A percentile compares a stretch with the other conserved stretches of the same genome.
Evolutionary conservation across 352 stramenopile species (phyloP).

Genomic region (Aphanomyces invadans): DNA sequence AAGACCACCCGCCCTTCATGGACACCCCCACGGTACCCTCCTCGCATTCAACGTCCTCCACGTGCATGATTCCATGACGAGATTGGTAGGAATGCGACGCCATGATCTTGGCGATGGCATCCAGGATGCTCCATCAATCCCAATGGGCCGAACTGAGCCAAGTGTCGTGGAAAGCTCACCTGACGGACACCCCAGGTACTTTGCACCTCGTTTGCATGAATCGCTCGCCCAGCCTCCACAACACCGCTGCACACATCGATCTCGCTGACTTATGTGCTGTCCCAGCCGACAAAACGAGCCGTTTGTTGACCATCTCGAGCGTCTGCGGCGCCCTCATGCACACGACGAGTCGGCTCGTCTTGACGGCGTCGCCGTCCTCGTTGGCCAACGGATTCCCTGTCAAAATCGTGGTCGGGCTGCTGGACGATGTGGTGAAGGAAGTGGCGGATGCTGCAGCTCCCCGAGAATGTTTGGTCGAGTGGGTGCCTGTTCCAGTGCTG

Average conservation of each 20-base stretch:
- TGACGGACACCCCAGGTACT: background rate
- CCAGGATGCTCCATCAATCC: background rate
- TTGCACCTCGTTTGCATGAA: background rate
- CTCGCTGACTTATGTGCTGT: no score
- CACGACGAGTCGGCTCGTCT: background rate
- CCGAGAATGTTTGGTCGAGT: conserved; percentile 30
- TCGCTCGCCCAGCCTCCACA: no score
- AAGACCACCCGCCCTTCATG: no score
- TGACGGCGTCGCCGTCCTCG: no score
- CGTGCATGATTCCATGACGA: no score
- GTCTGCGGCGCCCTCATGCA: conserved; percentile 7
- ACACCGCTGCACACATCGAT: no score
- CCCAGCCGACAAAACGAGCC: no score
- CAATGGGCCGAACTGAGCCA: background rate
- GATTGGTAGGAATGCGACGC: no score
- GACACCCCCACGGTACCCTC: no score
- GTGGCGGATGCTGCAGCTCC: background rate
- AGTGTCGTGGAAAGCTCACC: background rate
- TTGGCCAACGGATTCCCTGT: background rate
- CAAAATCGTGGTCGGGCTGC: background rate
- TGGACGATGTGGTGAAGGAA: conserved; percentile 12
- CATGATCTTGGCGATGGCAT: background rate
- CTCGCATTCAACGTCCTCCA: no score
- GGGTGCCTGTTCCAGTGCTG: conserved; percentile 56
- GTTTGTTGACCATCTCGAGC: no score